Percentiles rank a stretch among this genome's conserved stretches.
phyloP scores from a whole-genome alignment of 352 stramenopile species.

The Pythium dissotocum region DNA sequence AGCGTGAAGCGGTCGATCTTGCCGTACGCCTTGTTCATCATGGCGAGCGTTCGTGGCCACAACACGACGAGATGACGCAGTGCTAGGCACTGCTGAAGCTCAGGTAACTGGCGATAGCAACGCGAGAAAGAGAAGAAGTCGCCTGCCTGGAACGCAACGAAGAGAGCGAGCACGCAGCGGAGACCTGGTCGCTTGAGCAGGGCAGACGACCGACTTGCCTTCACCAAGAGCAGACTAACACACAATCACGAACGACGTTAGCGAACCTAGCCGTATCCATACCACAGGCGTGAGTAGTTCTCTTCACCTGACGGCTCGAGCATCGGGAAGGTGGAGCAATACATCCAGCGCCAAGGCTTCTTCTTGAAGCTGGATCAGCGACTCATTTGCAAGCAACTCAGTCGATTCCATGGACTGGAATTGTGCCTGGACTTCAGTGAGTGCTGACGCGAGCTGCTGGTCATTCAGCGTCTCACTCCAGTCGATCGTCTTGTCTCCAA shows the following conservation, averaged over 20 bases:
- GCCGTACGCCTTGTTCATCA: slow-evolving; percentile 64
- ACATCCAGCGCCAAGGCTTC: slow-evolving; percentile 64
- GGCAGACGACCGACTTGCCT: slow-evolving; percentile 21
- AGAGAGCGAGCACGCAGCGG: slow-evolving; percentile 41
- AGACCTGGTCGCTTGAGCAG: background rate
- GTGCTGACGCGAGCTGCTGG: slow-evolving; percentile 63
- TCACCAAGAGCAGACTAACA: slow-evolving; percentile 38
- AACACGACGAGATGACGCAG: slow-evolving; percentile 44
- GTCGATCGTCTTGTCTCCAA: slow-evolving; percentile 28
- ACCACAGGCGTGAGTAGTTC: no score
- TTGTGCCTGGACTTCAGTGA: slow-evolving; percentile 52
- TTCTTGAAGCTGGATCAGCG: slow-evolving; percentile 14
- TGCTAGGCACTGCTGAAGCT: slow-evolving; percentile 44
- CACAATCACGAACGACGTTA: no score
- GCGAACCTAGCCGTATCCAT: no score
- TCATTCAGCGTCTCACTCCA: slow-evolving; percentile 78
- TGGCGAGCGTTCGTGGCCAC: slow-evolving; percentile 36
- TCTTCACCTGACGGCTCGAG: slow-evolving; percentile 38
- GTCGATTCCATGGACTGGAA: slow-evolving; percentile 22
- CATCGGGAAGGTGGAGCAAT: slow-evolving; percentile 55
- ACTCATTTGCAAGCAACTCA: background rate
- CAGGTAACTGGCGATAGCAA: slow-evolving; percentile 30
- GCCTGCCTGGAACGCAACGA: slow-evolving; percentile 53
- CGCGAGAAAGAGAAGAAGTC: slow-evolving; percentile 40
- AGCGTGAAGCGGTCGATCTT: slow-evolving; percentile 62